Percentiles rank a stretch among this genome's conserved stretches.
These are phyloP conservation scores for Aspergillus sergii DNA, from an alignment of 2,329 filamentous ascomycete species.

Conservation along the genomic window DNA sequence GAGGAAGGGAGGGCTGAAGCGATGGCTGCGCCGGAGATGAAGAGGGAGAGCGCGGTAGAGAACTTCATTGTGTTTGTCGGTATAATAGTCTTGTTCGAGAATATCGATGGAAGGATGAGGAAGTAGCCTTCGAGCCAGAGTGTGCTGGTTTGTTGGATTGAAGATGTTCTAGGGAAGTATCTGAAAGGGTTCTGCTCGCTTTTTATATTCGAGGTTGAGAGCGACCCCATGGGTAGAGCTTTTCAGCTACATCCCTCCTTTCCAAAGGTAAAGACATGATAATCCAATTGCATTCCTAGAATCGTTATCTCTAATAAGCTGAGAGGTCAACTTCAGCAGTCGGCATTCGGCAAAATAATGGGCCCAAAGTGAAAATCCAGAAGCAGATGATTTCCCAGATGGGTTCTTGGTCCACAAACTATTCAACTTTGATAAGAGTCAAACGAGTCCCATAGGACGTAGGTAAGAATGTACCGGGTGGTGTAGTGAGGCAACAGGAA, in stretches of 20 bases:
- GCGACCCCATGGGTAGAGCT: neutral
- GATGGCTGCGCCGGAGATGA: conserved; percentile 32
- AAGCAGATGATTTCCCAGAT: neutral
- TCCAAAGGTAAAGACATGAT: neutral
- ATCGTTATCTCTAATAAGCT: neutral
- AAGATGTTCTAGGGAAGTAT: neutral
- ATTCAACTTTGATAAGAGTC: neutral
- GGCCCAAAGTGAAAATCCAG: neutral
- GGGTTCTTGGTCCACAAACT: conserved; percentile 1
- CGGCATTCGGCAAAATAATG: neutral
- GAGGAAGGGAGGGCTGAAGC: conserved; percentile 29
- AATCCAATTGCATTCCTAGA: neutral
- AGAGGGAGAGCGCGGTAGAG: conserved; percentile 28
- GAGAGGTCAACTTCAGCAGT: neutral
- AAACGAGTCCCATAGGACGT: neutral
- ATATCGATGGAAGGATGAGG: neutral
- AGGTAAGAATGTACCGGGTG: neutral
- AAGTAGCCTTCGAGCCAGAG: neutral
- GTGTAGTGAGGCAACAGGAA: conserved; percentile 4
- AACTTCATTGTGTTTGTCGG: conserved; percentile 29
- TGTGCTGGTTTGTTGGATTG: neutral
- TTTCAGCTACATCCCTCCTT: neutral
- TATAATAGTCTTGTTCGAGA: neutral
- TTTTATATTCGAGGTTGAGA: neutral
- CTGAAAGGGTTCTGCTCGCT: neutral